Evolutionary conservation across 495 filamentous ascomycete species (phyloP).

Genomic region (Monascus purpureus): DNA sequence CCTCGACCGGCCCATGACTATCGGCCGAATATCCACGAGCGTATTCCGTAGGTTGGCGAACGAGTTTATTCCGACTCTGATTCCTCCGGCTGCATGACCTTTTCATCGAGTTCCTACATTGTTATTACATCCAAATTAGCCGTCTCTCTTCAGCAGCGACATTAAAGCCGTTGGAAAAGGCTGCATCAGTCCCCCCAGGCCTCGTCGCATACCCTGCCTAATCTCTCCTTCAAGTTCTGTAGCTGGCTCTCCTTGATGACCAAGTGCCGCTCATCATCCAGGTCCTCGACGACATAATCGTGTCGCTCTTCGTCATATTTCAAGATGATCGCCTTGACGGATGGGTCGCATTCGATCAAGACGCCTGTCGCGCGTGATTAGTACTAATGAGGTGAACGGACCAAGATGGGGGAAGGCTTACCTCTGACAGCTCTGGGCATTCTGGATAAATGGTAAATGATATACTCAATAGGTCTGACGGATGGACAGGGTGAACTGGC

Average conservation of each 20-base stretch:
- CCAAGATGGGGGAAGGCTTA: slow-evolving; percentile 5
- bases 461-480: not conserved
- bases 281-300: slow-evolving; percentile 62
- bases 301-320: slow-evolving; percentile 55
- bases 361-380: slow-evolving; percentile 33
- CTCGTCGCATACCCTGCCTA: slow-evolving; percentile 48
- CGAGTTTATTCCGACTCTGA: slow-evolving; percentile 38
- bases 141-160: no score
- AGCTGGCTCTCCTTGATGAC: slow-evolving; percentile 61
- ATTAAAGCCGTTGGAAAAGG: no score
- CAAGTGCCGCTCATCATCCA: slow-evolving; percentile 55
- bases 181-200: no score
- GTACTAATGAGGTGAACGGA: not conserved
- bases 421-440: slow-evolving; percentile 39
- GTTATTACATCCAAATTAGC: slow-evolving; percentile 1
- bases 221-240: slow-evolving; percentile 39
- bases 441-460: slow-evolving; percentile 1
- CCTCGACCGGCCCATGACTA: no score
- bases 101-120: slow-evolving; percentile 36
- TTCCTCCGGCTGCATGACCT: slow-evolving; percentile 39
- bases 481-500: not conserved
- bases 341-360: slow-evolving; percentile 63
- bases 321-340: slow-evolving; percentile 62
- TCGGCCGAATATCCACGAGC: no score
- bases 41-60: no score